phyloP scores from a whole-genome alignment of 805 yeast species.

The Ogataea ramenticola region DNA sequence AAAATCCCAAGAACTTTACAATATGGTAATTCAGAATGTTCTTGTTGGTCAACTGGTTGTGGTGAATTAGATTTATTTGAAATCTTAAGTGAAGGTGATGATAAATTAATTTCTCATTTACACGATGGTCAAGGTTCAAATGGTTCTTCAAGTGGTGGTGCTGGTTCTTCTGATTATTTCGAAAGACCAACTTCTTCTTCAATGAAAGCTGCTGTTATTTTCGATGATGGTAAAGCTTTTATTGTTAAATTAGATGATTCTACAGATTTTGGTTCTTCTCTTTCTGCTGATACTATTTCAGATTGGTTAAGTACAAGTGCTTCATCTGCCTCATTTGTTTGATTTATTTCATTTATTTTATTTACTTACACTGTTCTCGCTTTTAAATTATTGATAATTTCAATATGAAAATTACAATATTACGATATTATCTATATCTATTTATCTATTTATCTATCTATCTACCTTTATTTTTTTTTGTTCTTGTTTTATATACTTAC shows the following conservation, averaged over 20 bases:
- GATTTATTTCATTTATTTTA: too few species aligned
- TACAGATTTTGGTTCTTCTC: conserved; percentile 42
- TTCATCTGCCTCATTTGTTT: conserved; percentile 19
- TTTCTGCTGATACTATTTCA: conserved; percentile 49
- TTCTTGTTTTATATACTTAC: background rate
- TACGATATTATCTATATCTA: too few species aligned
- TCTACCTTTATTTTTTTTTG: background rate
- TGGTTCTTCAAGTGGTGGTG: conserved; percentile 48
- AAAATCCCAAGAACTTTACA: conserved; percentile 95
- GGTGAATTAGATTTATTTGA: conserved; percentile 97
- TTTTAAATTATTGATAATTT: too few species aligned
- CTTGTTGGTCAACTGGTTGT: conserved; percentile 96
- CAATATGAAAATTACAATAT: too few species aligned
- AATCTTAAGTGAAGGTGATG: conserved; percentile 65
- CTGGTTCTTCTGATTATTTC: conserved; percentile 88
- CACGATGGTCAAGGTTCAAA: conserved; percentile 76
- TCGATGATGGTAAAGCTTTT: conserved; percentile 50
- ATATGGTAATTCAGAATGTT: conserved; percentile 79
- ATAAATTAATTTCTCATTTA: conserved; percentile 69
- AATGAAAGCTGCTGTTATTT: conserved; percentile 86
- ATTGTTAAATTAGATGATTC: conserved; percentile 52
- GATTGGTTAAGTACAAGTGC: conserved; percentile 52
- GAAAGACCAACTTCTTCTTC: conserved; percentile 72
- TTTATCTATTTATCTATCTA: too few species aligned
- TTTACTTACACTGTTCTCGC: too few species aligned